Evolutionary conservation across 176 grass and related monocot genomes (phyloP), one percentile per base, ranked within the genome.

Genomic region (Ampelocalamus luodianensis): DNA sequence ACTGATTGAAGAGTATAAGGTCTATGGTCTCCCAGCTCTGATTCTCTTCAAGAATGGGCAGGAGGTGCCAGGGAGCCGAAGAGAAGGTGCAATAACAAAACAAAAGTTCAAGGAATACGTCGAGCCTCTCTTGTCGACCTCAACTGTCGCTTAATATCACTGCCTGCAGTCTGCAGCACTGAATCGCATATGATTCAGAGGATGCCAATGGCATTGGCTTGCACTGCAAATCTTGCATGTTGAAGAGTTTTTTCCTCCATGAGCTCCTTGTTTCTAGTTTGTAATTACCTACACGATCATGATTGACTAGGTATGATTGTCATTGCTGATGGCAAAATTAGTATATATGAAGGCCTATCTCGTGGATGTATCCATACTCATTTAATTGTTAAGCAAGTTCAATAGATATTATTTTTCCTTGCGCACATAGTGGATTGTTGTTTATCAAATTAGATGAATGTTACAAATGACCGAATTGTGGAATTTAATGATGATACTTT

Each of bases 31-130:
- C 65, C 96, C 96, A 3, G 64, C 91, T 10, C 85, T 99, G 64
- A 94, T 99, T 54, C 68, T 96, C 45, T 99, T 99, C 96, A 96
- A 96, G 85, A 68, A 96, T 78, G 96, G 93, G 22, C 38, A 91
- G 68, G 93, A 99, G 72, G 88, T 96, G 58, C 96, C 89, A 58
- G 93, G 88, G 65, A 98, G 96, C 88, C 67, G 88, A 87, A 88
- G 81, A 82, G 93, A 98, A 89, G 96, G 96, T 53, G 96, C 93
- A 26, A 92, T 98, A 3, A 96, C 84, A 51, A 98, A 94, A 61
- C 85, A 84, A 45, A 95, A 95, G 80, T 85, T 95, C 62, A 95
- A 98, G 90, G 83, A 93, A 70, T 98, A 95, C 85, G 65, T 93
- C 6, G 91, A 93, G 13, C 85, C 89, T 49, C 59, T 97, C 15